Evolutionary conservation across 2,329 filamentous ascomycete species (phyloP).

Genomic region (Ciborinia camelliae): DNA sequence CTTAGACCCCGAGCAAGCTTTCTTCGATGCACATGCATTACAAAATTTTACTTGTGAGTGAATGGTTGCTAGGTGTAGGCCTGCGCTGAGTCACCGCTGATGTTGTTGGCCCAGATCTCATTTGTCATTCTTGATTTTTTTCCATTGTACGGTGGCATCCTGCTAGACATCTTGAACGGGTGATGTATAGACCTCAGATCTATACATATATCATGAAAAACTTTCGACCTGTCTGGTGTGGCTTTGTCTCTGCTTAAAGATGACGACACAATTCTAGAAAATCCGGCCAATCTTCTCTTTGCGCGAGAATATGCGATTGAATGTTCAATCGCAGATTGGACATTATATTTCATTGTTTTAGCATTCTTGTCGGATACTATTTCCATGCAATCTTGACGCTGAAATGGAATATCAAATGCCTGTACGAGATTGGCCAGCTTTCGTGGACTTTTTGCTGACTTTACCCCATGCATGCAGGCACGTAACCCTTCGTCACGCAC

Average conservation of each 20-base stretch:
- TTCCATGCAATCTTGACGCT: background rate
- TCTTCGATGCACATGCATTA: background rate
- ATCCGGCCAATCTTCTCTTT: background rate
- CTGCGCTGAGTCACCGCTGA: slow-evolving; percentile 2
- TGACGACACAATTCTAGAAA: background rate
- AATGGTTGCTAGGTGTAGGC: background rate
- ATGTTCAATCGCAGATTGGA: background rate
- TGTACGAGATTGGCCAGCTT: background rate
- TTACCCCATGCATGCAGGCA: slow-evolving; percentile 6
- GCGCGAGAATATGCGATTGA: background rate
- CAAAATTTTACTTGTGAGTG: background rate
- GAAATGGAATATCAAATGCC: background rate
- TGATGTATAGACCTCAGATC: background rate
- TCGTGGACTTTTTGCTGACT: background rate
- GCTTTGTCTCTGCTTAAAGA: background rate
- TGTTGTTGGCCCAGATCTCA: background rate
- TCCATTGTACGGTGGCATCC: slow-evolving; percentile 11
- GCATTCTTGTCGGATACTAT: too few relatives aligned
- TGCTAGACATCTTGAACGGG: background rate
- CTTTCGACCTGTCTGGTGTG: background rate
- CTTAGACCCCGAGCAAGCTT: background rate
- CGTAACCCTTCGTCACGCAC: background rate
- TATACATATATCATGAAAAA: background rate
- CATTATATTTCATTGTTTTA: background rate
- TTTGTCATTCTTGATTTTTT: background rate